Conservation (phyloP, 345 rosid species). For the Kandelia obovata region DNA sequence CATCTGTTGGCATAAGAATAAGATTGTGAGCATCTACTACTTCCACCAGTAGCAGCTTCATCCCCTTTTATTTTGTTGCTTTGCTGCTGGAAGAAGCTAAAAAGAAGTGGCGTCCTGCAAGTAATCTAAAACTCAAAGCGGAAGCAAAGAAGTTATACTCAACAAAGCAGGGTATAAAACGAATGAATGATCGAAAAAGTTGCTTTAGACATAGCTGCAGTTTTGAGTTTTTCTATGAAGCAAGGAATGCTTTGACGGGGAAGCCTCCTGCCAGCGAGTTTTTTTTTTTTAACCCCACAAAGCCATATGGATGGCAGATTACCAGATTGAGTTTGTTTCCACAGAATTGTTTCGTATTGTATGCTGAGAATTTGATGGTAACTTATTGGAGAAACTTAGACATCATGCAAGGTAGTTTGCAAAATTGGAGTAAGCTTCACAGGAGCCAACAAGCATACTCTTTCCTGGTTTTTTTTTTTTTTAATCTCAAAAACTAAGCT, state of each 20-base stretch:
- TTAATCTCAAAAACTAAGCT: not conserved
- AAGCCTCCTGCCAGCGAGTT: conserved; percentile 30
- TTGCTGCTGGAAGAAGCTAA: conserved; percentile 27
- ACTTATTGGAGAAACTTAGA: not conserved
- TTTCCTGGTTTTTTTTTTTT: not conserved
- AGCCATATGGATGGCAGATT: not conserved
- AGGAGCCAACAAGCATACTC: too few relatives aligned
- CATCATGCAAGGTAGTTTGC: too few relatives aligned
- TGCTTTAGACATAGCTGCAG: conserved; percentile 6
- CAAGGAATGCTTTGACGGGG: conserved; percentile 57
- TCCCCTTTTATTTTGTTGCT: conserved; percentile 30
- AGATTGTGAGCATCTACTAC: conserved; percentile 52
- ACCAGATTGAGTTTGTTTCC: not conserved
- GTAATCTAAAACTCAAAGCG: conserved; percentile 39
- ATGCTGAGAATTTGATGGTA: not conserved
- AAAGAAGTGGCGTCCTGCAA: conserved; percentile 31
- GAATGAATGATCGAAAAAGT: conserved; percentile 15
- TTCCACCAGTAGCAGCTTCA: conserved; percentile 46
- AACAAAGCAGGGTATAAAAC: conserved; percentile 24
- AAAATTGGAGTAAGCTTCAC: too few relatives aligned
- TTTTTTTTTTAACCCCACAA: not conserved
- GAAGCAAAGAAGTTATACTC: conserved; percentile 57
- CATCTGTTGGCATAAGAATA: conserved; percentile 49
- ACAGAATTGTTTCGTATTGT: not conserved
- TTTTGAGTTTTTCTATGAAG: conserved; percentile 26